phyloP scores from a whole-genome alignment of 2,329 filamentous ascomycete species.

The Calonectria multiphialidica region DNA sequence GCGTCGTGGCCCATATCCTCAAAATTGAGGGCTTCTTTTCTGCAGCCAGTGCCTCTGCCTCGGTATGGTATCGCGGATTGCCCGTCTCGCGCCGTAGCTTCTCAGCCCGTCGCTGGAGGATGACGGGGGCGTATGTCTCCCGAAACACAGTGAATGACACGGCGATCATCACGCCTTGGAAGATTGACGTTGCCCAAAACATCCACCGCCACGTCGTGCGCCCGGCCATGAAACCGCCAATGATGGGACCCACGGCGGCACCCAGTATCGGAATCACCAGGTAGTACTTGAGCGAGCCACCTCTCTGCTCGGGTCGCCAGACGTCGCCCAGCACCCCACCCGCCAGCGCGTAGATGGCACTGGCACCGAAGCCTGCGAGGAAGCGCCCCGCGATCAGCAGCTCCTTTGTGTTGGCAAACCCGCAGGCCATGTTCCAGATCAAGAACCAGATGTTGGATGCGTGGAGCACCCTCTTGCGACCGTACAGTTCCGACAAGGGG shows the following conservation, averaged over 20 bases:
- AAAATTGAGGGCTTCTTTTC: conserved; percentile 36
- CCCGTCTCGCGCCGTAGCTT: conserved; percentile 49
- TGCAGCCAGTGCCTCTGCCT: conserved; percentile 50
- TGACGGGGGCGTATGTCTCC: conserved; percentile 54
- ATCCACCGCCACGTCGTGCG: conserved; percentile 58
- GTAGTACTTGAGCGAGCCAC: conserved; percentile 53
- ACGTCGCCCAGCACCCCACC: conserved; percentile 61
- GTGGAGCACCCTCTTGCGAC: conserved; percentile 56
- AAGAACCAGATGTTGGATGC: conserved; percentile 62
- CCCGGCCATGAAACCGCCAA: conserved; percentile 54
- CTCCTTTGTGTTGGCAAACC: conserved; percentile 53
- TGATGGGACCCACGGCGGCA: conserved; percentile 51
- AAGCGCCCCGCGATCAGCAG: conserved; percentile 59
- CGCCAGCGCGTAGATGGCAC: conserved; percentile 58
- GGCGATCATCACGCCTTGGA: conserved; percentile 52
- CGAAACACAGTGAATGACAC: conserved; percentile 48
- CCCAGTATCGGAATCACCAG: conserved; percentile 55
- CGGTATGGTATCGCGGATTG: conserved; percentile 46
- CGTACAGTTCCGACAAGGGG: conserved; percentile 62
- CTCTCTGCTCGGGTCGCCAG: conserved; percentile 59
- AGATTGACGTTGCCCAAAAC: conserved; percentile 58
- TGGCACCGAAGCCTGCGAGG: conserved; percentile 61
- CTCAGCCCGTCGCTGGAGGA: conserved; percentile 50
- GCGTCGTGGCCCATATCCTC: conserved; percentile 46
- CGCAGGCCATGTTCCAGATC: conserved; percentile 60